These are phyloP conservation scores for Alloascoidea hylecoeti DNA, from an alignment of 805 yeast species.

Conservation along the genomic window DNA sequence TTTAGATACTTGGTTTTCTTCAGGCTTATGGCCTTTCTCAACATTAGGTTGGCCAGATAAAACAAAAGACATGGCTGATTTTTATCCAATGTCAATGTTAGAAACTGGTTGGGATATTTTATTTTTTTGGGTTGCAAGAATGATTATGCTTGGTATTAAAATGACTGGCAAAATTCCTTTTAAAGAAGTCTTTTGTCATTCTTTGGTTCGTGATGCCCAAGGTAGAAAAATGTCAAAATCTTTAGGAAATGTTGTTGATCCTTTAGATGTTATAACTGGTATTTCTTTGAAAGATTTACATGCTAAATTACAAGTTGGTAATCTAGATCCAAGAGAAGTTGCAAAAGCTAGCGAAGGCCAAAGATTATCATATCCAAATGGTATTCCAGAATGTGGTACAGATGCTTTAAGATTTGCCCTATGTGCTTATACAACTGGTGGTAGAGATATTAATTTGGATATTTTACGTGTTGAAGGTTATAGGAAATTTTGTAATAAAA, in stretches of 20 bases:
- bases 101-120: conserved; percentile 99
- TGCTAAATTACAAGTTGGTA: conserved; percentile 64
- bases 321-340: conserved; percentile 80
- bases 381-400: conserved; percentile 98
- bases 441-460: conserved; percentile 94
- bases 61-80: conserved; percentile 58
- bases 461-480: conserved; percentile 96
- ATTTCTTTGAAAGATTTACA: conserved; percentile 69
- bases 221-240: conserved; percentile 99
- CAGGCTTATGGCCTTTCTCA: conserved; percentile 96
- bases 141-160: conserved; percentile 85
- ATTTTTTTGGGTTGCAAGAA: conserved; percentile 97
- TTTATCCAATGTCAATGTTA: conserved; percentile 84
- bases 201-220: conserved; percentile 97
- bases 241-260: conserved; percentile 93
- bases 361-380: conserved; percentile 80
- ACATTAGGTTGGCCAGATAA: conserved; percentile 91
- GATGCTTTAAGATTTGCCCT: conserved; percentile 96
- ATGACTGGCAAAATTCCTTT: conserved; percentile 87
- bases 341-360: conserved; percentile 84
- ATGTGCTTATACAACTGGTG: conserved; percentile 98
- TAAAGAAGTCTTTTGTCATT: conserved; percentile 95
- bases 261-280: conserved; percentile 87
- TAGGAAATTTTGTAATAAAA: conserved; percentile 98
- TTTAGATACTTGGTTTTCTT: conserved; percentile 96